Evolutionary conservation across 2,329 filamentous ascomycete genomes (phyloP), one percentile per base, ranked within the genome.

Genomic region (Lithohypha guttulata): DNA sequence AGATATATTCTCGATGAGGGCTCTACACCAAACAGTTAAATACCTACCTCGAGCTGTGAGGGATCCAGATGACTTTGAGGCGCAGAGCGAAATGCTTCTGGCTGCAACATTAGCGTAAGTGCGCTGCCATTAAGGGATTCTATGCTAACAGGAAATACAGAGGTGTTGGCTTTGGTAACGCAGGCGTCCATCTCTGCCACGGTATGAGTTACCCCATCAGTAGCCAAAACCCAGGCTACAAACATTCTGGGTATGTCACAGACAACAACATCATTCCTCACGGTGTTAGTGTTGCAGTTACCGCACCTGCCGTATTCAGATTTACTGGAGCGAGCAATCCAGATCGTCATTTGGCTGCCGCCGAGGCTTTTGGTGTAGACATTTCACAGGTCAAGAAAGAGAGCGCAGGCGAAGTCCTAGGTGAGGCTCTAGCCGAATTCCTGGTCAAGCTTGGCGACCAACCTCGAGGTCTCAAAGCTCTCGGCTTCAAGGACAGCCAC

Each of bases 181-280:
- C 93, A 1, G 91, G 93, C 34, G 91, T 98, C 2, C 91, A 98
- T 64, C 69, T 84, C 7, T 84, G 80, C 59, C 80, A 84, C 57
- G 80, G 89, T 57, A 96, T 98, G 89, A 93, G 84, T 17, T 98
- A 98, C 56, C 91, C 91, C 13, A 94, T 98, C 55, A 93, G 85
- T 1, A 84, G 86, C 20, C 87, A 95, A 58, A 98, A 98, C 58
- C 84, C 84, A 0, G 80, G 81, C 4, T 96, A 96, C 64, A 79
- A 77, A 53, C 91, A 98, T 57, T 61, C 71, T 0, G 91, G 91
- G n/a, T 98, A 98, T 60, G 67, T 79, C 2, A 77, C 93, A 6
- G 62, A 75, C 18, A 48, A 41, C n/a, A 77, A 83, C 7, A 81
- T 98, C 53, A 96, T 98, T 55, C 91, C 91, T 0, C 91, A 98